These are phyloP conservation scores for Nymphaea thermarum DNA, from an alignment of 164 flowering plant species.

Conservation along the genomic window DNA sequence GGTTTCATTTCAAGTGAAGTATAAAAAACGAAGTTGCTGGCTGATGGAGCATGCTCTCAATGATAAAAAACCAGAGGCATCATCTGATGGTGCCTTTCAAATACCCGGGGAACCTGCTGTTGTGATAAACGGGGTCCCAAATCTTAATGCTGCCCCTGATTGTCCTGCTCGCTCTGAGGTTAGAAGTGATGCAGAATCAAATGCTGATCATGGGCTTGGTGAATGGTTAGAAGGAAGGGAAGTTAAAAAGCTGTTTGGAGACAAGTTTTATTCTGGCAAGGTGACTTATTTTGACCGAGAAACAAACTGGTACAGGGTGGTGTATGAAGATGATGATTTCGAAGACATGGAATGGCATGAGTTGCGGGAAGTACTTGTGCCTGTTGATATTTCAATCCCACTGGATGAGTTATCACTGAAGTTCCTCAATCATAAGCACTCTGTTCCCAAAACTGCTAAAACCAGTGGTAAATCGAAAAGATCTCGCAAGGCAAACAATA, in stretches of 20 bases:
- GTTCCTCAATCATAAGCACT: constrained; percentile 28
- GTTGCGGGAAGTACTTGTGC: constrained; percentile 46
- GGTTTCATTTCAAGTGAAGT: no score
- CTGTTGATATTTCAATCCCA: constrained; percentile 57
- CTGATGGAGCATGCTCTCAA: constrained; percentile 22
- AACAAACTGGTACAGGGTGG: constrained; percentile 76
- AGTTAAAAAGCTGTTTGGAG: constrained; percentile 54
- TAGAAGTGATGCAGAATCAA: constrained; percentile 11
- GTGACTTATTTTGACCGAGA: constrained; percentile 56
- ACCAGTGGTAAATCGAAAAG: constrained; percentile 2
- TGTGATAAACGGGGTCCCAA: constrained; percentile 63
- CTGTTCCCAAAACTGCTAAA: constrained; percentile 9
- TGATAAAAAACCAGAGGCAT: constrained; percentile 14
- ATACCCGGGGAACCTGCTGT: constrained; percentile 71
- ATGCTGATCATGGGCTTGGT: constrained; percentile 28
- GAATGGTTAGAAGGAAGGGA: constrained; percentile 75
- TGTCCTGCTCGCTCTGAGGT: neutral
- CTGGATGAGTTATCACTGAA: constrained; percentile 45
- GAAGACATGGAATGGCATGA: constrained; percentile 90
- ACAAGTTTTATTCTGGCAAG: constrained; percentile 34
- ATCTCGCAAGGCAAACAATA: no score
- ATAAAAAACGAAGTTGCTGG: no score
- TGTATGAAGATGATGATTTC: constrained; percentile 76
- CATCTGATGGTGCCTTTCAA: constrained; percentile 26
- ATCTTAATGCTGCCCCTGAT: constrained; percentile 11